Evolutionary conservation across 208 protist species (phyloP).

Genomic region (Balamuthia mandrillaris): DNA sequence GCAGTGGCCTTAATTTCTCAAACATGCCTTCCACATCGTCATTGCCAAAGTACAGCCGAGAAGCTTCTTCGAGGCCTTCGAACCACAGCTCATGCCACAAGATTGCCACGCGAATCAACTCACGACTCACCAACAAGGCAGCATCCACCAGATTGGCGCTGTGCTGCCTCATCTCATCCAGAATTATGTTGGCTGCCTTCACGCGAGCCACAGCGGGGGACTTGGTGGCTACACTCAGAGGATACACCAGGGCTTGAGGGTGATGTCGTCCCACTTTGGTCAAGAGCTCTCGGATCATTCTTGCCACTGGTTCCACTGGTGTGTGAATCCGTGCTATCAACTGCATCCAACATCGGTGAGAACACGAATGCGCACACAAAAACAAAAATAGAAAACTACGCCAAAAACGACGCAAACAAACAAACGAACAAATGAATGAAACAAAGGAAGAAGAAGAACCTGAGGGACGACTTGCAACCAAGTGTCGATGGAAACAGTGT

Average conservation of each 20-base stretch:
- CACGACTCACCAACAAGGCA: conserved; percentile 89
- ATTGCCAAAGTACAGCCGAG: conserved; percentile 86
- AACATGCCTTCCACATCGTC: conserved; percentile 89
- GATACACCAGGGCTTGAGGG: conserved; percentile 97
- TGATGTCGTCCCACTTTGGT: conserved; percentile 90
- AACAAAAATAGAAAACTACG: background rate
- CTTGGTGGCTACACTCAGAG: conserved; percentile 96
- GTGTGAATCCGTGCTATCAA: conserved; percentile 95
- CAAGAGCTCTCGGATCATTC: conserved; percentile 89
- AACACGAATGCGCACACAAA: background rate
- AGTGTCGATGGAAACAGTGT: conserved; percentile 89
- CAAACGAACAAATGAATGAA: background rate
- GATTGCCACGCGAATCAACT: conserved; percentile 97
- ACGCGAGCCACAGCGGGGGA: background rate
- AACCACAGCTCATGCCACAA: conserved; percentile 83
- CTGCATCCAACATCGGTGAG: too few relatives aligned
- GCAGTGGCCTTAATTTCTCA: conserved; percentile 85
- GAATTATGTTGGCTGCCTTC: background rate
- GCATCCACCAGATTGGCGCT: conserved; percentile 75
- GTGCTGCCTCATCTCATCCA: conserved; percentile 30
- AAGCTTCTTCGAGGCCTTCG: conserved; percentile 90
- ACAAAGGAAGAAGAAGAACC: background rate
- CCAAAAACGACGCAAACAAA: background rate
- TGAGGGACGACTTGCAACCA: conserved; percentile 99
- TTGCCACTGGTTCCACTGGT: conserved; percentile 75